Evolutionary conservation across 2,329 filamentous ascomycete species (phyloP).

Genomic region (Aspergillus transmontanensis): DNA sequence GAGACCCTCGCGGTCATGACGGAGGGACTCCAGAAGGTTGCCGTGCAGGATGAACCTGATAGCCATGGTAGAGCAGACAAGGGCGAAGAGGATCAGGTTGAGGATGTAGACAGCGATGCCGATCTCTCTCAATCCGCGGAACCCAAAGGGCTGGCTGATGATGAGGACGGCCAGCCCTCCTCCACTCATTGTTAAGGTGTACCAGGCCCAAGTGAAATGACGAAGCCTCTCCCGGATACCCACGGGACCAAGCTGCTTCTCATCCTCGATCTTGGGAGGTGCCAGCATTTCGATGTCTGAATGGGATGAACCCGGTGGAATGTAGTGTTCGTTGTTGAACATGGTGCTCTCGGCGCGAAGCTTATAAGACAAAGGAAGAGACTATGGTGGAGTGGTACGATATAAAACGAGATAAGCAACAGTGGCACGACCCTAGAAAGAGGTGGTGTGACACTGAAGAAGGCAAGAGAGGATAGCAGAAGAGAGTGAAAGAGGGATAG

Average conservation of each 20-base stretch:
- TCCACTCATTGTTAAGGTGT: constrained; percentile 73
- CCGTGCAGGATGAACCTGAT: constrained; percentile 65
- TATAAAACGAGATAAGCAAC: neutral
- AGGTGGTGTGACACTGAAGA: constrained; percentile 1
- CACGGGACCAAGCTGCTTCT: constrained; percentile 23
- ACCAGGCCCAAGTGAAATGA: constrained; percentile 74
- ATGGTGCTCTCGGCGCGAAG: constrained; percentile 12
- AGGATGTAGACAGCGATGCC: constrained; percentile 68
- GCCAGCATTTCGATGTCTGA: constrained; percentile 24
- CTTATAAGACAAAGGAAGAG: neutral
- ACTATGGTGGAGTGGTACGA: constrained; percentile 1
- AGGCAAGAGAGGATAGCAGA: neutral
- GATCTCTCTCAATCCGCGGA: constrained; percentile 64
- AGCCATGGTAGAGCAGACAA: constrained; percentile 57
- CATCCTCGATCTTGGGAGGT: constrained; percentile 17
- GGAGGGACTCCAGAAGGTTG: constrained; percentile 57
- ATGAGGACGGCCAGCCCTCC: constrained; percentile 69
- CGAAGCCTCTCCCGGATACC: constrained; percentile 29
- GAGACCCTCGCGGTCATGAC: constrained; percentile 68
- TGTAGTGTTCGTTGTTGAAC: constrained; percentile 18
- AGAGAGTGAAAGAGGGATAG: neutral
- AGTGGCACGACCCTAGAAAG: neutral
- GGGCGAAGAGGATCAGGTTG: constrained; percentile 66
- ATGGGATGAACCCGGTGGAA: constrained; percentile 25
- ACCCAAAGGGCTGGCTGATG: constrained; percentile 63